Conservation (phyloP, 1,284 basidiomycete genomes). For the Mycena sp. region DNA sequence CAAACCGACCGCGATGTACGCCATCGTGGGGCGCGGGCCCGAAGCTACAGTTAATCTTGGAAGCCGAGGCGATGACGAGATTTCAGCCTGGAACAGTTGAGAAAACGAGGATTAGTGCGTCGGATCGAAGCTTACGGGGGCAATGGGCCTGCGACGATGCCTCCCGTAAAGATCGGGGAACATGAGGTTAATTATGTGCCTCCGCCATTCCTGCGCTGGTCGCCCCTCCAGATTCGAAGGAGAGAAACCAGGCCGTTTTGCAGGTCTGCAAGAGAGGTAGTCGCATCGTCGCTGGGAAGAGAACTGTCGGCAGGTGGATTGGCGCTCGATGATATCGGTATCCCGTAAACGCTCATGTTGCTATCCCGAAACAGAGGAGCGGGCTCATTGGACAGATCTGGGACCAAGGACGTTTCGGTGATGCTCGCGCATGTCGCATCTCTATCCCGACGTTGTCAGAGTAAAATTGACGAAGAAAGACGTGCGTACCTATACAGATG, state of each 20-base stretch:
- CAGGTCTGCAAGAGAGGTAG: neutral
- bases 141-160: no score
- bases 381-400: neutral
- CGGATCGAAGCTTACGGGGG: no score
- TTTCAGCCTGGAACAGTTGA: no score
- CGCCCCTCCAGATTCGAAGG: no score
- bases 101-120: no score
- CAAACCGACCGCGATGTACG: neutral
- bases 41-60: neutral
- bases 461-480: neutral
- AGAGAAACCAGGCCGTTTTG: no score
- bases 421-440: neutral
- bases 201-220: neutral
- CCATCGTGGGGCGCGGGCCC: neutral
- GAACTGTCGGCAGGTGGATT: neutral
- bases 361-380: constrained; percentile 2
- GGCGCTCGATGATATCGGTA: neutral
- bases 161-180: no score
- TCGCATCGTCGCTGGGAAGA: neutral
- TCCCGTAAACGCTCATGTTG: neutral
- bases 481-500: neutral
- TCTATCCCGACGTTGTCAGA: neutral
- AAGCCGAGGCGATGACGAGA: no score
- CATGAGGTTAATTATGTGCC: neutral
- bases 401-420: neutral